Evolutionary conservation across 2,329 filamentous ascomycete genomes (phyloP), one percentile per base, ranked within the genome.

Genomic region (Penicillium sp.): DNA sequence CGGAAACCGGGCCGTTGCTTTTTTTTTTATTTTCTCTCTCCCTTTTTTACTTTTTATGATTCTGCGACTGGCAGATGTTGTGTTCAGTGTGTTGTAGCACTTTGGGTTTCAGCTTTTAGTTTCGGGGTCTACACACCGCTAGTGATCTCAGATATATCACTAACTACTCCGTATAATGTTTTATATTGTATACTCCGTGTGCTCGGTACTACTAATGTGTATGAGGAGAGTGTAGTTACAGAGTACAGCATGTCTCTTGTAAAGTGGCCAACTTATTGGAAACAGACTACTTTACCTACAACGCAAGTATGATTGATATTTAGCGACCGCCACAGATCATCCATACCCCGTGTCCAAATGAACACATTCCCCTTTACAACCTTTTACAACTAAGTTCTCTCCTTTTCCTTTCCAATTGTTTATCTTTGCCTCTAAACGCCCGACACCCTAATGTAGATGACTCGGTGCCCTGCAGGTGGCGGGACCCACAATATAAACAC

Each of bases 401-500:
- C 15, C 23, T 43, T 16, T n/a, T 13, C 31, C 1, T 43, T 27
- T 11, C 10, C 21, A 36, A 36, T 41, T 33, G 36, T 41, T 21
- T 21, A 15, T 27, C 29, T 31, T 31, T 38, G 46, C 53, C 40
- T 45, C 53, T 54, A 10, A 43, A 36, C 45, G 52, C 52, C 52
- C 29, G 19, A 50, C 29, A 19, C 13, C 19, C 19, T 33, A 40
- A 55, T 36, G 41, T 34, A 39, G 41, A 52, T 34, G 34, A 31
- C 31, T 47, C n/a, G 46, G 33, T 55, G 51, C 43, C 51, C 56
- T 60, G 54, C 61, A 63, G 46, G 59, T 62, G 59, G 63, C 60
- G 58, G 61, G 63, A 58, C 59, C 64, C 62, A 65, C 64, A 58
- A 49, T 58, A 57, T 59, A 63, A 63, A 60, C 62, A 60, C 56